Evolutionary conservation across 2,329 filamentous ascomycete species (phyloP), one percentile per base, ranked within the genome.

Genomic region (Mollisiaceae sp.): DNA sequence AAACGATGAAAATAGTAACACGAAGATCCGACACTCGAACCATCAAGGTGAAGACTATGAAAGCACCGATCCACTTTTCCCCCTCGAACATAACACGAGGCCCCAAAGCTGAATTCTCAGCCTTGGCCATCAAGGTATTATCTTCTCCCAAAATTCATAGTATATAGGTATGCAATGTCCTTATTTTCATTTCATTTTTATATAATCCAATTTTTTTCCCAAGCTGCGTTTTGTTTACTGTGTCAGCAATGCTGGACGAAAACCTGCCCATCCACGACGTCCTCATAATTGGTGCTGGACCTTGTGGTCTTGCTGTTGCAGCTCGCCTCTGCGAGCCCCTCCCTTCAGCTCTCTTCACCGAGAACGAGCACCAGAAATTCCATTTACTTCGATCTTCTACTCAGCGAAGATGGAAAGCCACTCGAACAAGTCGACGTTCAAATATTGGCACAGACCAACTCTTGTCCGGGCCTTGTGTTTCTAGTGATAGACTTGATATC

Each of bases 321-420:
- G 87, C 91, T 1, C 85, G 91, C 4, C 83, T 94, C 1, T 84
- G 85, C 50, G 91, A 94, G 77, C 82, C 84, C 62, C 91, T 90
- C 0, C 91, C 91, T 0, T 91, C 89, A 0, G 91, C 91, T 1
- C 86, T 93, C 60, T 94, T 94, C 78, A 94, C 91, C 0, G 91
- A 94, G 74, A 90, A 92, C 70, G 92, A 94, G 73, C 91, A 94
- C 73, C 87, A 89, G 50, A 84, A 91, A 2, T 94, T 91, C 75
- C 87, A 91, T 76, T 93, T 91, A 89, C 35, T 82, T 82, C 35
- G 84, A 85, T 36, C 85, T 88, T 76, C 82, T 89, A 67, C 89
- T 87, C 72, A 81, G 82, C 68, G 79, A 79, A 65, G 80, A 78
- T 66, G 83, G 9, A 73, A 74, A 38, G 50, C 68, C 14, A 73